Evolutionary conservation across 1,284 basidiomycete genomes (phyloP), one percentile per base, ranked within the genome.

Genomic region (Boletus sp.): DNA sequence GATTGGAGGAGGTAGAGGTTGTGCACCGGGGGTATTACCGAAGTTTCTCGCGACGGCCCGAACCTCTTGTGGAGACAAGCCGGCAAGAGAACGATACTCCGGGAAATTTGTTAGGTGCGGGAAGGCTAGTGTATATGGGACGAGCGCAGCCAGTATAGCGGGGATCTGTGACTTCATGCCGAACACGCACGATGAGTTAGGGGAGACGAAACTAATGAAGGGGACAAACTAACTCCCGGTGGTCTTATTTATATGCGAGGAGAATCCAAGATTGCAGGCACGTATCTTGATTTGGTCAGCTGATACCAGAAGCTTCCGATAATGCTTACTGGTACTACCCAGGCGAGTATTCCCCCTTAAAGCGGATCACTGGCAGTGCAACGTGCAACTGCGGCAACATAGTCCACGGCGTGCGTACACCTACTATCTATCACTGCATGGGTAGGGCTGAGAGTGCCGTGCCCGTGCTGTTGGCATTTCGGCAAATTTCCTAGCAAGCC

Each of bases 81-180:
- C 57, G 0, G 38, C 46, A 9, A 62, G 48, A 0, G 57, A 61
- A 27, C 57, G 57, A 40, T 58, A 12, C 38, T 52, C 51, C 0
- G 54, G 57, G 14, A 57, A 60, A 19, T 57, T 45, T 12, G 19
- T 33, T 3, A 58, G 43, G 32, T 52, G 34, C 4, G 55, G 42
- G 16, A 60, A 58, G 0, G 51, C 57, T n/a, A 49, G 7, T 13
- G 17, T 16, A 39, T 13, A 40, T 30, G 57, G 19, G 33, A 46
- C 5, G 16, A 61, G 38, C 8, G 22, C 26, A 14, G 33, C 10
- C 5, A 46, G 8, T 14, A 19, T 20, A 0, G 26, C 35, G 14
- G 56, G 23, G 10, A n/a, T 44, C 41, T 41, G 51, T 4, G 34
- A 30, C 33, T 48, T 54, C 47, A 57, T 59, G 10, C 8, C 5